These are phyloP conservation scores for Priceomyces castillae DNA, from an alignment of 805 yeast species.

Conservation along the genomic window DNA sequence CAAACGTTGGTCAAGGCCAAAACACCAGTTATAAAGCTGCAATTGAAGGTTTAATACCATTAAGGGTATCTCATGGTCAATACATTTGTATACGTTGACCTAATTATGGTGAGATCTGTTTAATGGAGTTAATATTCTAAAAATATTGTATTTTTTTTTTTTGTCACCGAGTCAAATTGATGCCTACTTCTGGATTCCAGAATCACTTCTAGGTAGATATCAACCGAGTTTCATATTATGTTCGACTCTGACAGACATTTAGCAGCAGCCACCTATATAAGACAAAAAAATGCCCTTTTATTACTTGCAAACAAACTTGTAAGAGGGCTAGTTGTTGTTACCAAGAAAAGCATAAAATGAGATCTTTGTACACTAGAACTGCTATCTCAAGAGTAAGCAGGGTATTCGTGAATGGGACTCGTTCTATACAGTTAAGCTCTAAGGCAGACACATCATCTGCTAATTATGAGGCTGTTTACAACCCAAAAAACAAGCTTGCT, in stretches of 20 bases:
- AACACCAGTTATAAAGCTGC: too few relatives aligned
- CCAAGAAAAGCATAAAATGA: not conserved
- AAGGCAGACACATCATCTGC: conserved; percentile 56
- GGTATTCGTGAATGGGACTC: not conserved
- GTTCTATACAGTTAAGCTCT: conserved; percentile 10
- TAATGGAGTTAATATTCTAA: too few relatives aligned
- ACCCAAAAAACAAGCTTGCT: conserved; percentile 32
- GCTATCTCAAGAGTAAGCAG: not conserved
- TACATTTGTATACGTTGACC: too few relatives aligned
- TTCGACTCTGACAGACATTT: not conserved
- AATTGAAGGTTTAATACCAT: too few relatives aligned
- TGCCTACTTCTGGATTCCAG: not conserved
- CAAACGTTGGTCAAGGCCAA: too few relatives aligned
- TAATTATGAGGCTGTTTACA: conserved; percentile 47
- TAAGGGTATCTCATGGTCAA: too few relatives aligned
- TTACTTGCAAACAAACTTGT: not conserved
- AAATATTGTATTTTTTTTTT: not conserved
- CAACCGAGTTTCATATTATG: not conserved
- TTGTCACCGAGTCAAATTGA: not conserved
- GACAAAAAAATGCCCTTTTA: not conserved
- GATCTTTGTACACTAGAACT: not conserved
- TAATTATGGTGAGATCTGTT: too few relatives aligned
- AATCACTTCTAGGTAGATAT: not conserved
- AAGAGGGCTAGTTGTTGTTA: not conserved
- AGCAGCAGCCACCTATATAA: not conserved